Evolutionary conservation across 176 grass and related monocot species (phyloP).

Genomic region (Neostapfia colusana): DNA sequence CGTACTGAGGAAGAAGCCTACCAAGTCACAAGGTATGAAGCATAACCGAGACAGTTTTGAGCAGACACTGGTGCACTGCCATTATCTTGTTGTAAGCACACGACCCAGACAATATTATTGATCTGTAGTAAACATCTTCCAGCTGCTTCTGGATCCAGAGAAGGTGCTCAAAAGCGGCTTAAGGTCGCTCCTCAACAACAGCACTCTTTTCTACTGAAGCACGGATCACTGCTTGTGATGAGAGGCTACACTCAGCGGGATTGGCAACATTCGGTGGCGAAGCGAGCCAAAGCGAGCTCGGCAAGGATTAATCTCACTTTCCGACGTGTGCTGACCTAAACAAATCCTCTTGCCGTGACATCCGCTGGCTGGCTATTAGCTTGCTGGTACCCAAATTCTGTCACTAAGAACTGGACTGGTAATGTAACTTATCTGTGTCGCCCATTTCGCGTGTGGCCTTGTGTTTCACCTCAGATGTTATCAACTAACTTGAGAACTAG

Average conservation of each 20-base stretch:
- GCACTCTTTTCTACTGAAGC: constrained; percentile 64
- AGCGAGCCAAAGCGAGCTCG: constrained; percentile 59
- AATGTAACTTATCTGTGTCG: neutral
- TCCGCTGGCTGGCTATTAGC: neutral
- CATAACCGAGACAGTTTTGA: neutral
- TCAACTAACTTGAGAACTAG: no score
- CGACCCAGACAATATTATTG: neutral
- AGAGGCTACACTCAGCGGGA: constrained; percentile 80
- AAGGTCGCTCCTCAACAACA: constrained; percentile 40
- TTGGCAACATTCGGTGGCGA: constrained; percentile 84
- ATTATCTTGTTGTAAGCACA: neutral
- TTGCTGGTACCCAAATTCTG: neutral
- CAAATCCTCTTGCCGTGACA: neutral
- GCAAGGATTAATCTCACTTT: constrained; percentile 87
- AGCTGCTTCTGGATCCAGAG: constrained; percentile 30
- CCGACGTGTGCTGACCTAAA: constrained; percentile 42
- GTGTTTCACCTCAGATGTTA: neutral
- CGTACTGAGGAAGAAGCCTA: constrained; percentile 61
- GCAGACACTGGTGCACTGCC: neutral
- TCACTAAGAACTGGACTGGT: neutral
- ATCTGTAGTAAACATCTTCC: constrained; percentile 9
- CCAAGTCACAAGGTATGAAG: constrained; percentile 47
- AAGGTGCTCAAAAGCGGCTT: constrained; percentile 41
- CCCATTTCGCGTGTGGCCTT: neutral
- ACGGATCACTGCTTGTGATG: constrained; percentile 82